Base-by-base conservation (phyloP, 352 stramenopile species). In the Plasmopara muralis region DNA sequence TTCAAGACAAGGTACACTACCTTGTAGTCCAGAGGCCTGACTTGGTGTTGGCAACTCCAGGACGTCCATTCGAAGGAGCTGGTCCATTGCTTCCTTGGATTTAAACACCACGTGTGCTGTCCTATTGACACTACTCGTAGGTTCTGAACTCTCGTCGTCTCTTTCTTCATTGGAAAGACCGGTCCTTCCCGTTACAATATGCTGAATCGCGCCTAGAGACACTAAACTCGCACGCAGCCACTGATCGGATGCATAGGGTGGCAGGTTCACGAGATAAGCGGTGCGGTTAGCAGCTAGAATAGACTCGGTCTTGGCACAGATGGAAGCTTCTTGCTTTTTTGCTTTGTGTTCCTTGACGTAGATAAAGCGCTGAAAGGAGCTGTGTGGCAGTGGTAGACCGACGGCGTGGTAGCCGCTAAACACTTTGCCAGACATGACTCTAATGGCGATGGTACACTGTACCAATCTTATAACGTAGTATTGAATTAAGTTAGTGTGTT, bases 21-120 rank as follows among this genome's bases (percentile, higher is more conserved):
- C 68, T 55, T 71, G 50, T 8, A 85, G 53, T 7, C 71, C 74
- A 31, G 60, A 52, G 16, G 30, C 25, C 29, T 62, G 53, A 10
- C 46, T 43, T 0, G 62, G 67, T 25, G 54, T 43, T 0, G 62
- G 54, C 3, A 66, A 74, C 40, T 77, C 68, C 9, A 89, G 47
- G 42, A 74, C 75, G 0, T 65, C 47, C 34, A 76, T 53, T 43
- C 68, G 46, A 5, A 89, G 63, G 54, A 87, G 41, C 43, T 87
- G 74, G 16, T 70, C 62, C 33, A 85, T 59, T 15, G 76, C 62
- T 46, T 72, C 61, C 53, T 76, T 67, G 1, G 74, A 56, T 51
- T 91, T 91, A 58, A 91, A 91, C 46, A 89, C 20, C 81, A 92
- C 71, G 47, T 89, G 73, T 72, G 43, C 72, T 74, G 5, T 66